Base-by-base conservation (phyloP, 2,329 filamentous ascomycete species). In the Emmonsia crescens region DNA sequence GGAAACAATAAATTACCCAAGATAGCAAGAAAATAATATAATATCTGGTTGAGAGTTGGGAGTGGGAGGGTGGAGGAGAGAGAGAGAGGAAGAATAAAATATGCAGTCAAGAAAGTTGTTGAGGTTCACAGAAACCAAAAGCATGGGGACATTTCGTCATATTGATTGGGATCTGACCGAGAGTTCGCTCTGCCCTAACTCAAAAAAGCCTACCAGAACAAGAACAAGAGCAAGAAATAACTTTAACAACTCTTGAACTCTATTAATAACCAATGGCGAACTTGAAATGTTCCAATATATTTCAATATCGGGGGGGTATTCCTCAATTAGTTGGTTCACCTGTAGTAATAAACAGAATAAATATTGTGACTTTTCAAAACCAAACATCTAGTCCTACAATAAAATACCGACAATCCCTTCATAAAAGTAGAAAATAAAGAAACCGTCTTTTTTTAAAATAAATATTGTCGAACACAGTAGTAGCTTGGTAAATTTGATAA, bases 11-110 rank as follows among this genome's bases (percentile, higher is more conserved):
- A 42, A 16, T 4, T 67, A 62, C 59, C 49, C 24, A 62, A 58
- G 62, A 52, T 42, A 58, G 21, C 48, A 61, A 52, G 60, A 57
- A 59, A 44, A 46, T 57, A 61, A 49, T 60, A 56, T 36, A n/a
- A 46, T 42, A 46, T 24, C 14, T 33, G 64, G 63, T 51, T 62
- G 38, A 61, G 55, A 60, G 52, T 40, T 46, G 63, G 56, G 59
- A 61, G 62, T 38, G 40, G 36, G 33, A 44, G 52, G 54, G 54
- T n/a, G 44, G 29, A 29, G 10, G 40, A 12, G 33, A 44, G 21
- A 5, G 49, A 21, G 16, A 5, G 12, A 54, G n/a, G 49, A 59
- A 14, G 49, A 59, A 44, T 42, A 36, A 40, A 36, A 27, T 21
- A 27, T 59, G 44, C 31, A n/a, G 31, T 24, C 24, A n/a, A 51